Percentiles rank a stretch among this genome's conserved stretches.
phyloP scores from a whole-genome alignment of 371 early-diverging fungal species.

The Syncephalastrum monosporum region DNA sequence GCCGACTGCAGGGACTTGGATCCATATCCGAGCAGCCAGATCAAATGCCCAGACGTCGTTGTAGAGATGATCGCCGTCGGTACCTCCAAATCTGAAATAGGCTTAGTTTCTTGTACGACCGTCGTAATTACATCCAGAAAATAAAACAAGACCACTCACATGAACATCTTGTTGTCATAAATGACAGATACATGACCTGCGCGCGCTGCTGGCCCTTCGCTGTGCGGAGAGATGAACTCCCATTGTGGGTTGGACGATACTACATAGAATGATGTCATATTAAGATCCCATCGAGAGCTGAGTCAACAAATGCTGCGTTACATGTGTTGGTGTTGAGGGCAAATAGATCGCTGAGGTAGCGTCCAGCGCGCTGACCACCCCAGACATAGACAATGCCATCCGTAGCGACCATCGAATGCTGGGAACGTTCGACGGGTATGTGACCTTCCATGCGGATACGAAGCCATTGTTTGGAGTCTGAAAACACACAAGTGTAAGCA shows the following conservation, averaged over 20 bases:
- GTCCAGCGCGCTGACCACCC: conserved; percentile 71
- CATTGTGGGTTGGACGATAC: conserved; percentile 40
- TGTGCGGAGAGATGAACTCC: conserved; percentile 48
- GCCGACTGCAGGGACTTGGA: conserved; percentile 60
- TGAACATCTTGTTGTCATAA: conserved; percentile 58
- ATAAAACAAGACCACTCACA: conserved; percentile 39
- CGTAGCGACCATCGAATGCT: conserved; percentile 63
- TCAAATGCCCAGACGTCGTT: conserved; percentile 79
- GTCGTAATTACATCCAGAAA: background rate
- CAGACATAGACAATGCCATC: conserved; percentile 70
- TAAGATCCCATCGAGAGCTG: background rate
- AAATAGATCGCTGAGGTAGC: conserved; percentile 67
- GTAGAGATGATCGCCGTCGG: conserved; percentile 62
- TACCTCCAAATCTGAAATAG: conserved; percentile 67
- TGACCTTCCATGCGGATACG: conserved; percentile 56
- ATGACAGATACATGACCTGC: conserved; percentile 60
- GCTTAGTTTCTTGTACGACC: conserved; percentile 4
- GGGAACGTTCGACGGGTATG: conserved; percentile 63
- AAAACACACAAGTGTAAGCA: conserved; percentile 15
- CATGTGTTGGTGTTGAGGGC: conserved; percentile 66
- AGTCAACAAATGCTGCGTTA: conserved; percentile 21
- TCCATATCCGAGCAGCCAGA: conserved; percentile 56
- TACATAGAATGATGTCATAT: conserved; percentile 2
- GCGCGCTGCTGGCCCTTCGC: conserved; percentile 57
- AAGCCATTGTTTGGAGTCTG: conserved; percentile 49